Percentiles rank a stretch among this genome's conserved stretches.
Conservation (phyloP, 495 filamentous ascomycete species). For the Xylaria cubensis region DNA sequence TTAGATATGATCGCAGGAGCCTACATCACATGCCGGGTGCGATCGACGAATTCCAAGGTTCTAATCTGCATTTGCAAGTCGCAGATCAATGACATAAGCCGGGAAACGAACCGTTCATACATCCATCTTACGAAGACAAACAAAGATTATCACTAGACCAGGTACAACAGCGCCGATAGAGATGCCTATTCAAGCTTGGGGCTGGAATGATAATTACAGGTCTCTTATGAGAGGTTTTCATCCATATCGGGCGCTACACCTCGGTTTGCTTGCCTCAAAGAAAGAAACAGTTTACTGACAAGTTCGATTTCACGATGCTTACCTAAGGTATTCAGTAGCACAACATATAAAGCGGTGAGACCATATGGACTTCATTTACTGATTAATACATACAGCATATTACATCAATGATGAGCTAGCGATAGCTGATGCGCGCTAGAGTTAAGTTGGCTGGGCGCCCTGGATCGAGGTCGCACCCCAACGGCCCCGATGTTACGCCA, state of each 20-base stretch:
- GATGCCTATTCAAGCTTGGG: neutral
- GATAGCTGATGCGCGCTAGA: slow-evolving; percentile 15
- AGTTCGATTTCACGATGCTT: neutral
- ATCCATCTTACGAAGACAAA: neutral
- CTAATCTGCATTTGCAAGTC: neutral
- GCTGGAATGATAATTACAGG: neutral
- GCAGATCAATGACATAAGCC: slow-evolving; percentile 20
- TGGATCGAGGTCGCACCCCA: slow-evolving; percentile 11
- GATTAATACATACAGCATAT: slow-evolving; percentile 1
- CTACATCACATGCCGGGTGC: neutral
- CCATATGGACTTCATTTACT: neutral
- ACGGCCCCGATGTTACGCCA: slow-evolving; percentile 13
- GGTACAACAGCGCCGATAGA: neutral
- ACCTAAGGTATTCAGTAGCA: slow-evolving; percentile 8
- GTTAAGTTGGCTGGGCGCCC: neutral
- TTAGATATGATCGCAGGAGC: neutral
- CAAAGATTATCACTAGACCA: neutral
- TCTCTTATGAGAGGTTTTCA: neutral
- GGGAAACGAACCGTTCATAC: neutral
- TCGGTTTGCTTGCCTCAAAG: neutral
- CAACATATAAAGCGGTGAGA: slow-evolving; percentile 15
- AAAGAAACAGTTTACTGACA: slow-evolving; percentile 1
- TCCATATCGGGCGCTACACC: neutral
- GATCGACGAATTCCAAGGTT: neutral
- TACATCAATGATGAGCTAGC: slow-evolving; percentile 15